Evolutionary conservation across 106 monocot species (phyloP).

Genomic region (Acorus calamus): DNA sequence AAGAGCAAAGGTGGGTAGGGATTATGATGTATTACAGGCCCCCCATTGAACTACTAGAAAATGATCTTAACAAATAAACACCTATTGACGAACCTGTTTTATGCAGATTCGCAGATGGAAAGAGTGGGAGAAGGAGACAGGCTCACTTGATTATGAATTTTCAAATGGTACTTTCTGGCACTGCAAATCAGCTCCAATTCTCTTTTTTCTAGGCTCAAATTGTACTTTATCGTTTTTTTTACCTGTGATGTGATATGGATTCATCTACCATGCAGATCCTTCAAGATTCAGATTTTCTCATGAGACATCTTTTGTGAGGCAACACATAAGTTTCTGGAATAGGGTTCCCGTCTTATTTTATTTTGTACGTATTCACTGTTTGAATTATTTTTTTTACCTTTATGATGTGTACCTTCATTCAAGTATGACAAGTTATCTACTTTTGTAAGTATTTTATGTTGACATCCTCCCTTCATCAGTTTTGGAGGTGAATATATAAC

Average conservation of each 20-base stretch:
- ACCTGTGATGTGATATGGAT: too few relatives aligned
- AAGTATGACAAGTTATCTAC: too few relatives aligned
- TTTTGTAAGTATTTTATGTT: too few relatives aligned
- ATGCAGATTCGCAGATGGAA: constrained; percentile 65
- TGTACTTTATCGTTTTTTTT: not conserved
- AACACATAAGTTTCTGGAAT: constrained; percentile 52
- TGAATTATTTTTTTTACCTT: not conserved
- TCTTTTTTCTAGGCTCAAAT: not conserved
- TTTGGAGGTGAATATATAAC: too few relatives aligned
- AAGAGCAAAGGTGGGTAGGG: constrained; percentile 49
- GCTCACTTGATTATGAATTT: constrained; percentile 36
- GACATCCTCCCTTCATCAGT: too few relatives aligned
- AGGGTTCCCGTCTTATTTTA: constrained; percentile 34
- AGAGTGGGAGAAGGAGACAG: constrained; percentile 60
- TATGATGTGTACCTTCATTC: too few relatives aligned
- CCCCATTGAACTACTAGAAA: too few relatives aligned
- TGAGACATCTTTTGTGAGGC: constrained; percentile 78
- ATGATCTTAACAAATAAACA: too few relatives aligned
- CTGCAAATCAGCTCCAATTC: not conserved
- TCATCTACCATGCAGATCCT: constrained; percentile 44
- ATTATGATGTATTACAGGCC: too few relatives aligned
- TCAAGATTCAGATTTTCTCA: constrained; percentile 64
- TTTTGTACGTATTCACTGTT: constrained; percentile 28
- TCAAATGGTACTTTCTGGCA: constrained; percentile 33
- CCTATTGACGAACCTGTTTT: not conserved